Evolutionary conservation across 768 basidiomycete species (phyloP).

Genomic region (Phlebiopsis gigantea): DNA sequence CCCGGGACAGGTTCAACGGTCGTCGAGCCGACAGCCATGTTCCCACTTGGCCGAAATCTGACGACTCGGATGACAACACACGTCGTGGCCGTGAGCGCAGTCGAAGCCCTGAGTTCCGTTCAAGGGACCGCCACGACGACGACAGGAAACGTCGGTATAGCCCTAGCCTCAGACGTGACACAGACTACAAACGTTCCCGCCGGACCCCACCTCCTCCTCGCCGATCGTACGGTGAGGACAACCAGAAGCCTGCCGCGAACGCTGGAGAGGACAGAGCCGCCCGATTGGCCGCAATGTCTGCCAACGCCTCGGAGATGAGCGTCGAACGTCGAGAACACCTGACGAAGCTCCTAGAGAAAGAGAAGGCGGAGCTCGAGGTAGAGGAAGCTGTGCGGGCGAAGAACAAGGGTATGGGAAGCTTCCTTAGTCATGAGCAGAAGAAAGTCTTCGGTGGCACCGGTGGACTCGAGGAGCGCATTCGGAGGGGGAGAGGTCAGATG

Average conservation of each 20-base stretch:
- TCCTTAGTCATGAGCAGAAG: constrained; percentile 81
- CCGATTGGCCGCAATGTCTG: constrained; percentile 86
- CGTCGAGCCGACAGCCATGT: constrained; percentile 26
- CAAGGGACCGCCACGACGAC: not conserved
- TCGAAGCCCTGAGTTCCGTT: constrained; percentile 24
- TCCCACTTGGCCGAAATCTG: constrained; percentile 43
- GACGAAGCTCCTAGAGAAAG: constrained; percentile 60
- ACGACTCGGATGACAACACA: constrained; percentile 44
- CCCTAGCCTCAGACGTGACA: constrained; percentile 27
- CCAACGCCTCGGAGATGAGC: constrained; percentile 63
- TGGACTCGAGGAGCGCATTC: constrained; percentile 74
- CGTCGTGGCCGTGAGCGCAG: constrained; percentile 25
- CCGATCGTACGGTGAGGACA: constrained; percentile 20
- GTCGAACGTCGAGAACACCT: constrained; percentile 70
- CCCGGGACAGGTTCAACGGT: not conserved
- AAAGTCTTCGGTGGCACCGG: constrained; percentile 76
- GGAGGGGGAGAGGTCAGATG: constrained; percentile 64
- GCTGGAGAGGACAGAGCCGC: constrained; percentile 61
- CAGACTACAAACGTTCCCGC: constrained; percentile 45
- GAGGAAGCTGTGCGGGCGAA: constrained; percentile 65
- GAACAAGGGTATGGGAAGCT: constrained; percentile 74
- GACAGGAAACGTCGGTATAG: constrained; percentile 36
- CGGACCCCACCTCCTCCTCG: constrained; percentile 36
- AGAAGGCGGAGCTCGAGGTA: constrained; percentile 70
- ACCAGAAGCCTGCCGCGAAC: constrained; percentile 18